phyloP scores from a whole-genome alignment of 371 early-diverging fungal genomes.

The Phascolomyces articulosus region DNA sequence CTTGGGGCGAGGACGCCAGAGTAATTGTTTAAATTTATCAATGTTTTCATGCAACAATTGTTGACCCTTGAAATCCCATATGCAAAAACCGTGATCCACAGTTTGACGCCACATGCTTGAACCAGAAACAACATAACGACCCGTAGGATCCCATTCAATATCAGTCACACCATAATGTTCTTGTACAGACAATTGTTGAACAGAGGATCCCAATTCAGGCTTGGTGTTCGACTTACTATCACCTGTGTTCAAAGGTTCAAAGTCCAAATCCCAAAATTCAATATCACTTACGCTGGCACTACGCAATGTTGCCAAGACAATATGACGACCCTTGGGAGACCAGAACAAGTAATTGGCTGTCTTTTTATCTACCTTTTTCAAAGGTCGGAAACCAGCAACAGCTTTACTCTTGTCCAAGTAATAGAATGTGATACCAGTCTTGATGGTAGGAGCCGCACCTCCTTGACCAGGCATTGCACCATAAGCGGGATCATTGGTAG shows the following conservation, averaged over 20 bases:
- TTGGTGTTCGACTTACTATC: constrained; percentile 52
- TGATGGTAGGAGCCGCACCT: constrained; percentile 61
- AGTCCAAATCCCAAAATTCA: constrained; percentile 94
- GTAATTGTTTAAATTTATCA: constrained; percentile 88
- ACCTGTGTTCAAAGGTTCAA: constrained; percentile 58
- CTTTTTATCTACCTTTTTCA: constrained; percentile 74
- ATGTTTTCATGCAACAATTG: constrained; percentile 74
- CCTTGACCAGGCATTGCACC: constrained; percentile 48
- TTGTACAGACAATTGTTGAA: constrained; percentile 63
- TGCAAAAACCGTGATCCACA: constrained; percentile 86
- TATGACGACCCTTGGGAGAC: constrained; percentile 97
- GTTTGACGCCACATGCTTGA: constrained; percentile 86
- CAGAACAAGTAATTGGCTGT: constrained; percentile 85
- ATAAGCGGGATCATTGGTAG: constrained; percentile 72
- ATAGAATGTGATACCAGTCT: constrained; percentile 85
- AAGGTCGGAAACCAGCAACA: constrained; percentile 67
- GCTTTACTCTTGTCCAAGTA: constrained; percentile 66
- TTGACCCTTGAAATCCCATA: constrained; percentile 95
- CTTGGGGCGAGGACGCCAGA: constrained; percentile 95
- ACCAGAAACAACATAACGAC: constrained; percentile 89
- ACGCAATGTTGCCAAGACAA: constrained; percentile 88
- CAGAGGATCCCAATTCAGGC: constrained; percentile 52
- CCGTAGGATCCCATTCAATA: constrained; percentile 98
- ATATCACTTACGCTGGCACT: constrained; percentile 79
- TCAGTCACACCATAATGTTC: constrained; percentile 96